Conservation (phyloP, 306 rosid species). For the Crataegus laevigata region DNA sequence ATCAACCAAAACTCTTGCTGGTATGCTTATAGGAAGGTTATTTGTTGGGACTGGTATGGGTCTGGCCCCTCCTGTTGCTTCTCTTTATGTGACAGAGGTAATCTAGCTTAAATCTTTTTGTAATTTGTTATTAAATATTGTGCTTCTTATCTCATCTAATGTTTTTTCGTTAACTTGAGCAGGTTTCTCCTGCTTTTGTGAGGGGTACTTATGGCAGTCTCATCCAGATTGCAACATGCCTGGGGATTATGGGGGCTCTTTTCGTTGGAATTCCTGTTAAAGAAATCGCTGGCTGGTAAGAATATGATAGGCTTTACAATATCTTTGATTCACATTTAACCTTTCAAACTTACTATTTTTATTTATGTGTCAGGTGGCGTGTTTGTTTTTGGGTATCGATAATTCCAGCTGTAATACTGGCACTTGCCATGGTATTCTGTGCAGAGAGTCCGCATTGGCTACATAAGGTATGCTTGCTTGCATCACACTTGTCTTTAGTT, state of each 20-base stretch:
- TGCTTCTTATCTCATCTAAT: constrained; percentile 7
- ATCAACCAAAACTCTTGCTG: constrained; percentile 68
- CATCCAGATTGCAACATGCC: constrained; percentile 90
- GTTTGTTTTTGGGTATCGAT: constrained; percentile 82
- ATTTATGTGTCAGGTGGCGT: constrained; percentile 78
- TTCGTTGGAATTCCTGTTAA: constrained; percentile 89
- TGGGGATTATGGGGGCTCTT: constrained; percentile 83
- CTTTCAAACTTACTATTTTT: constrained; percentile 14
- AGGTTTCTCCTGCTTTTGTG: constrained; percentile 92
- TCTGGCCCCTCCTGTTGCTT: constrained; percentile 75
- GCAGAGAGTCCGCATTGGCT: constrained; percentile 96
- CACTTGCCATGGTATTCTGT: constrained; percentile 67
- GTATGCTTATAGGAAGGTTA: constrained; percentile 92
- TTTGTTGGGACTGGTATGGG: constrained; percentile 97
- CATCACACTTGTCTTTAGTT: constrained; percentile 1
- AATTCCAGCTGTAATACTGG: constrained; percentile 77
- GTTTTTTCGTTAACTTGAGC: constrained; percentile 14
- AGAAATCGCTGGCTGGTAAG: constrained; percentile 78
- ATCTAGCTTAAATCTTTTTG: constrained; percentile 8
- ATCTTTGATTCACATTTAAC: constrained; percentile 11
- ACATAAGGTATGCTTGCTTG: constrained; percentile 48
- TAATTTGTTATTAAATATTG: background rate
- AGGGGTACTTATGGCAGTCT: constrained; percentile 94
- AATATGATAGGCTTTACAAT: constrained; percentile 4
- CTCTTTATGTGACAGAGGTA: constrained; percentile 93